phyloP scores from a whole-genome alignment of 228 moss, liverwort and hornwort genomes.

The Sphagnum magellanicum region DNA sequence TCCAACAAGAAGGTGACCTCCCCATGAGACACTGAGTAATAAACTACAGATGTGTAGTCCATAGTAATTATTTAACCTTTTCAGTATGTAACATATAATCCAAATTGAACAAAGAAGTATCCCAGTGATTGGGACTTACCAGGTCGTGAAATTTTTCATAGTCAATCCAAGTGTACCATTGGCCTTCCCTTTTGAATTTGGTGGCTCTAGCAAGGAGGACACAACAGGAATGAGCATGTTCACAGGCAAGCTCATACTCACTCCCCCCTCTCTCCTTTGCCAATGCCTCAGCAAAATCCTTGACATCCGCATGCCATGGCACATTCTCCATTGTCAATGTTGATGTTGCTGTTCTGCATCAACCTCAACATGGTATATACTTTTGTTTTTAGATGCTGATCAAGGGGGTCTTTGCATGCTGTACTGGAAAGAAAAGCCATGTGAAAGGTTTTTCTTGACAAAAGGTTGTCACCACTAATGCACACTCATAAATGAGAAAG shows the following conservation, averaged over 20 bases:
- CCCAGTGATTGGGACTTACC: constrained; percentile 23
- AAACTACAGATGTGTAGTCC: too few species aligned
- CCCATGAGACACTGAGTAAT: too few species aligned
- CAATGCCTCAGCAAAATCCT: constrained; percentile 92
- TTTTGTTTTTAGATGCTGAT: not conserved
- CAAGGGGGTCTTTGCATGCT: too few species aligned
- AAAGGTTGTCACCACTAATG: not conserved
- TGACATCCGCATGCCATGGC: constrained; percentile 97
- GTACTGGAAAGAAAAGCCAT: not conserved
- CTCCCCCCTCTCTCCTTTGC: constrained; percentile 61
- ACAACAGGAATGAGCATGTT: constrained; percentile 94
- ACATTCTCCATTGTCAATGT: constrained; percentile 98
- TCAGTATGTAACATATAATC: too few species aligned
- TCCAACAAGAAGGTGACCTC: too few species aligned
- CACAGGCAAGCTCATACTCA: constrained; percentile 92
- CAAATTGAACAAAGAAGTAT: too few species aligned
- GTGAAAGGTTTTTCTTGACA: not conserved
- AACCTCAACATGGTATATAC: not conserved
- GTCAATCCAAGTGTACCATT: constrained; percentile 98
- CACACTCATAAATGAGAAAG: too few species aligned
- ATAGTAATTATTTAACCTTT: too few species aligned
- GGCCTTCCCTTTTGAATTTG: constrained; percentile 85
- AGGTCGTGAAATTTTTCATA: constrained; percentile 95
- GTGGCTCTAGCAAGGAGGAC: constrained; percentile 85
- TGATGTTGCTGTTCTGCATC: constrained; percentile 74